Evolutionary conservation across 371 early-diverging fungal species (phyloP), one percentile per base, ranked within the genome.

Genomic region (Rhizomucor pusillus): DNA sequence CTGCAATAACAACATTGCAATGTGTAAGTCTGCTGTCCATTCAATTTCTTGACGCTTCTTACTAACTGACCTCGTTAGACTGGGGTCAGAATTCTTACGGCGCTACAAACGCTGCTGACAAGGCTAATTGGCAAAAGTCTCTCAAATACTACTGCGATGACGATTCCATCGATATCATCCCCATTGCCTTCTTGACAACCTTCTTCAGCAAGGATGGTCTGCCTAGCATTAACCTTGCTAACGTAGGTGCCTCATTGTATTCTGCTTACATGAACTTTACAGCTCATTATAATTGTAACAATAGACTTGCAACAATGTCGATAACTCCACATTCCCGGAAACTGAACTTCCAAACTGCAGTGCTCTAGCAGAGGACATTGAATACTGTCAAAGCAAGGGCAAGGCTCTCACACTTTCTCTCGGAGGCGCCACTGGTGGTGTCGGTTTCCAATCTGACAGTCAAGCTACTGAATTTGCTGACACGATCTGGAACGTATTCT

Each of bases 151-250:
- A 89, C 58, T 90, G 90, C 58, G 61, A 84, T 36, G 82, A 78
- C 37, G 73, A 71, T 18, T 62, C 73, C 1, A 73, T 80, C 49
- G 83, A 87, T 59, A 68, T 85, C 5, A 73, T 89, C 22, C 82
- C 85, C 1, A 59, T 90, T 41, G 71, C 89, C 5, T 90, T 90
- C 50, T 58, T 90, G 68, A 79, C 88, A 35, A 77, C 70, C 2
- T 87, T 89, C 59, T 77, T 78, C 34, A 67, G 66, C n/a, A 55
- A 70, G 44, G 62, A 75, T 36, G 54, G 62, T 13, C 35, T 56
- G n/a, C 79, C 85, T 46, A 60, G 62, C 5, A 77, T 83, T 45
- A 87, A 89, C 54, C 71, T 89, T 48, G 82, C 89, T 49, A 84
- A 85, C 56, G 74, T 69, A 69, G 58, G 57, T n/a, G 13, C 50